Evolutionary conservation across 768 basidiomycete genomes (phyloP), one percentile per base, ranked within the genome.

Genomic region (Leccinum longicurvipes): DNA sequence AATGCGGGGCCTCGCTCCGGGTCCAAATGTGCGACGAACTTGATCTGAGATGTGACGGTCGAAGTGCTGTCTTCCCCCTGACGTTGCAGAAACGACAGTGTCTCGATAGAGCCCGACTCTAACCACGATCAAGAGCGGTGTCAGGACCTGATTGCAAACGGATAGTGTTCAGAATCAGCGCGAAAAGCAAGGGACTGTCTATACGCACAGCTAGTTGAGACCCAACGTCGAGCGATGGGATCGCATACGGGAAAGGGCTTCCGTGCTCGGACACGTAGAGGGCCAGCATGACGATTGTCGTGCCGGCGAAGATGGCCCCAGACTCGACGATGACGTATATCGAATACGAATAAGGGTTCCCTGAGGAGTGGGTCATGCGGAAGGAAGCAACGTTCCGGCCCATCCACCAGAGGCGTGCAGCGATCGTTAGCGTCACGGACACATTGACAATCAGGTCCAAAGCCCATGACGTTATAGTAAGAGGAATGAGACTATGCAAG

Each of bases 401-500:
- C 36, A 54, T 51, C 55, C 56, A 63, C 66, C 66, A 67, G 31
- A 63, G 59, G 3, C 63, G 50, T 6, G 15, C 50, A 15, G 62
- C 64, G 19, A 67, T 66, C 11, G 62, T 63, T 41, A 60, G n/a
- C 7, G 66, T 67, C 31, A 65, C 62, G 4, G 39, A 48, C 17
- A 60, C 55, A 11, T 67, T 67, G 24, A 67, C 25, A 17, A 54
- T 36, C 6, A 67, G 32, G 48, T 67, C 67, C 39, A 68, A 44
- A 6, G 58, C 39, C 66, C 67, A 66, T 28, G 53, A 54, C 3
- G 54, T 27, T 41, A 60, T 10, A 14, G 52, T 63, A 8, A 62
- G 47, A 7, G 62, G 47, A 23, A 59, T 31, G 10, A 58, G 54
- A 24, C 14, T 11, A 17, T 6, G 12, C 32, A 63, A 28, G 31